Evolutionary conservation across 345 rosid species (phyloP).

Genomic region (Hypericum androsaemum): DNA sequence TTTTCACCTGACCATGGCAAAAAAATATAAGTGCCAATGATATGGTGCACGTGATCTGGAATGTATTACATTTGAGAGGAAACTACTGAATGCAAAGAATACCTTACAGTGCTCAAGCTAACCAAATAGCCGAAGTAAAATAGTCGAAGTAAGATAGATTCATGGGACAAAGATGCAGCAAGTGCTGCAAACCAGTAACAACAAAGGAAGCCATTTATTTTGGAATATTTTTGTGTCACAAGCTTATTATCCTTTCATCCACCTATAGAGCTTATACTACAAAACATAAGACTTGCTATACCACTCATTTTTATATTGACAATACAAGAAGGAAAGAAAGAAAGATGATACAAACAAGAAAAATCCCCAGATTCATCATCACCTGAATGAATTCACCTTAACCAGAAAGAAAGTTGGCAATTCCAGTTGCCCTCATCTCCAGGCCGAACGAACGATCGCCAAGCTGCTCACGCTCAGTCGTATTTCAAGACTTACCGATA

Average conservation of each 20-base stretch:
- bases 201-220: constrained; percentile 23
- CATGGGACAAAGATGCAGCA: not conserved
- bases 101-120: no score
- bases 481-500: constrained; percentile 15
- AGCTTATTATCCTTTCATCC: constrained; percentile 17
- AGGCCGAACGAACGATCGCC: constrained; percentile 9
- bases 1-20: constrained; percentile 36
- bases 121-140: not conserved
- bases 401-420: constrained; percentile 22
- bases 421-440: constrained; percentile 16
- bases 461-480: constrained; percentile 13
- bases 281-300: constrained; percentile 19
- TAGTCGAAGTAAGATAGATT: not conserved
- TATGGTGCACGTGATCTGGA: no score
- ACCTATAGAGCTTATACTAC: constrained; percentile 29
- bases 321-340: no score
- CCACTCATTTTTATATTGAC: constrained; percentile 18
- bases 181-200: not conserved
- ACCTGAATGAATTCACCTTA: constrained; percentile 31
- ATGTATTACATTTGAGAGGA: no score
- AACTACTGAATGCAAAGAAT: no score
- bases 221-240: constrained; percentile 15
- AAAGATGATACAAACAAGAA: constrained; percentile 29
- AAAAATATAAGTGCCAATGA: constrained; percentile 17
- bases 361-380: constrained; percentile 39